Evolutionary conservation across 441 rosid species (phyloP).

Genomic region (Mallotus japonicus): DNA sequence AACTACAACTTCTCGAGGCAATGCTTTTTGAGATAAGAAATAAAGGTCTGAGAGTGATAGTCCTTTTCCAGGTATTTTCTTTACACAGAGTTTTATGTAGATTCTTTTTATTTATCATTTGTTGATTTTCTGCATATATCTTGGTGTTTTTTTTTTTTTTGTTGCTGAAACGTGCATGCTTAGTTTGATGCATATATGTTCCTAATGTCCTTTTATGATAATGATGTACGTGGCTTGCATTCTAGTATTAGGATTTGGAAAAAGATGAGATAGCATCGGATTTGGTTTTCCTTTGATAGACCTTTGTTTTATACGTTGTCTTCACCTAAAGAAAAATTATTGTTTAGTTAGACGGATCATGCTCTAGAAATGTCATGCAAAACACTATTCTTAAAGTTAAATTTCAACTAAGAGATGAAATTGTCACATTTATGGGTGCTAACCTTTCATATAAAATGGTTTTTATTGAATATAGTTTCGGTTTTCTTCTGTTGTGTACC

Average conservation of each 20-base stretch:
- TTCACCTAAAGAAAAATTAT: neutral
- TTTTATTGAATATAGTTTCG: too few relatives aligned
- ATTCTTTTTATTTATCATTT: neutral
- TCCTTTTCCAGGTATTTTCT: constrained; percentile 82
- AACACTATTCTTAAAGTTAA: neutral
- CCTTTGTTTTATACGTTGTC: neutral
- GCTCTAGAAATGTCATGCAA: neutral
- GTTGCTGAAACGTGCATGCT: neutral
- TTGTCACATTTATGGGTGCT: neutral
- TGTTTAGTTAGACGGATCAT: neutral
- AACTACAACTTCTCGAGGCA: constrained; percentile 69
- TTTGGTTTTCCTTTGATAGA: neutral
- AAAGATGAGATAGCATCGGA: too few relatives aligned
- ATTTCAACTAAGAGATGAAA: neutral
- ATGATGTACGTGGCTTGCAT: neutral
- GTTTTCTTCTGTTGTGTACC: neutral
- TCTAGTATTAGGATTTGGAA: neutral
- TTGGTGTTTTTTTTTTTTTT: constrained; percentile 4
- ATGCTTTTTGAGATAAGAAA: constrained; percentile 66
- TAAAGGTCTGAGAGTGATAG: constrained; percentile 58
- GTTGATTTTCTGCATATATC: neutral
- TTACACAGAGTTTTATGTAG: constrained; percentile 12
- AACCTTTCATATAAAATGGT: neutral
- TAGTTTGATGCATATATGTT: neutral
- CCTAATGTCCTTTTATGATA: neutral